Base-by-base conservation (phyloP, 2,329 filamentous ascomycete species). In the Exophiala lecanii-corni region DNA sequence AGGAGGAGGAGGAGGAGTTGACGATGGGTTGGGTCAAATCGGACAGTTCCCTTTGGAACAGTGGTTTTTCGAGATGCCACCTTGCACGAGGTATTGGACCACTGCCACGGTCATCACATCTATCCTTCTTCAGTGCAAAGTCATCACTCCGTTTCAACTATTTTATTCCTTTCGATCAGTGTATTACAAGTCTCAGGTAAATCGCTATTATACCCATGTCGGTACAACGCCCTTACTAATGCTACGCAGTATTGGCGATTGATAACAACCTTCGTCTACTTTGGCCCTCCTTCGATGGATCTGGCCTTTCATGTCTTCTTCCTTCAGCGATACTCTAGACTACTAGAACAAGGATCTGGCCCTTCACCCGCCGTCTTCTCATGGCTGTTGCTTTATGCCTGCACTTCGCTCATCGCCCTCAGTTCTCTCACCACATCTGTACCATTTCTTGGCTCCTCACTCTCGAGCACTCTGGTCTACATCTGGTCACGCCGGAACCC, bases 11-110 rank as follows among this genome's bases (percentile, higher is more conserved):
- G 49, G 49, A 21, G 49, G 45, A 16, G 49, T 45, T 15, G 45
- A 49, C 9, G 49, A 51, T 9, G 42, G 41, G 21, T 21, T 51
- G 10, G 56, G 57, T 10, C 66, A 69, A 43, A 70, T 70, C 50
- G 72, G 73, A 43, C 75, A 78, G 50, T 74, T 95, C 59, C 92
- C 91, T 31, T 76, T 98, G 5, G 92, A 97, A 67, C 84, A 91
- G 56, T 98, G 92, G 92, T 97, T 96, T 67, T 96, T 88, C 76
- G 92, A 98, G 66, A 96, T 96, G 85, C 92, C 92, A 3, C 81
- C 92, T 18, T 94, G 89, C 66, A 98, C 92, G 26, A 76, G 92
- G 49, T 94, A 86, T 83, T 98, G 92, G 92, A 97, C 92, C 16
- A 89, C 88, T 17, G 89, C 89, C 3, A 94, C 89, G 0, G 81